Evolutionary conservation across 768 basidiomycete genomes (phyloP).

Genomic region (Dioszegia aurantiaca): DNA sequence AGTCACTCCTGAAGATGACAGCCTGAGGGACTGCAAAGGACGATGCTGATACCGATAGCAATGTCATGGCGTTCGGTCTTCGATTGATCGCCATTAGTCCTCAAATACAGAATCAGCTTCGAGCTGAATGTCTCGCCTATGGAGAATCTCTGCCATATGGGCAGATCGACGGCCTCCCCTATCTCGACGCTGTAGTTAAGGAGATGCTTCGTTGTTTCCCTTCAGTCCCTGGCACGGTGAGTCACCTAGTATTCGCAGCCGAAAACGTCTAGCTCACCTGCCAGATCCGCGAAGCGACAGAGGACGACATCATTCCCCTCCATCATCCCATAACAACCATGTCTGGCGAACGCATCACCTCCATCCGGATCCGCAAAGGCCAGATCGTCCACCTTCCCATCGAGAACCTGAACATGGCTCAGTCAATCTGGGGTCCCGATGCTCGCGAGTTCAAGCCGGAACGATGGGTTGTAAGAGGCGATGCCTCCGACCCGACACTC

Average conservation of each 20-base stretch:
- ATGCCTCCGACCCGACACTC: background rate
- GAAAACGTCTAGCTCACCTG: background rate
- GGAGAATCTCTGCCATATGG: constrained; percentile 26
- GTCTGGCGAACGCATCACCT: constrained; percentile 19
- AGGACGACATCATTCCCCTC: constrained; percentile 34
- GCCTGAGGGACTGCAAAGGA: background rate
- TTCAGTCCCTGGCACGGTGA: constrained; percentile 27
- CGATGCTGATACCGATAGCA: constrained; percentile 9
- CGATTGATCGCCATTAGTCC: constrained; percentile 21
- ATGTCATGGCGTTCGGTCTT: constrained; percentile 23
- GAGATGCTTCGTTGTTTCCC: constrained; percentile 30
- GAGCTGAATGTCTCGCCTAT: constrained; percentile 22
- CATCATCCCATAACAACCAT: constrained; percentile 18
- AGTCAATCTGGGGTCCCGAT: constrained; percentile 26
- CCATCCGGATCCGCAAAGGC: constrained; percentile 29
- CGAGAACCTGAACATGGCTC: constrained; percentile 26
- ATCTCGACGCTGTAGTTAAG: constrained; percentile 29
- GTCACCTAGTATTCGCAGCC: background rate
- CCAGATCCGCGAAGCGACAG: constrained; percentile 27
- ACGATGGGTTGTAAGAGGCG: constrained; percentile 13
- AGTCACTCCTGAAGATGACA: background rate
- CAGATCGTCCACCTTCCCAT: constrained; percentile 34
- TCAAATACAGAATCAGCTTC: constrained; percentile 18
- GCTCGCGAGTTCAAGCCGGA: constrained; percentile 23
- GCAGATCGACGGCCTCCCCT: constrained; percentile 28